Evolutionary conservation across 176 grass and related monocot genomes (phyloP).

Genomic region (Aegilops bicornis): DNA sequence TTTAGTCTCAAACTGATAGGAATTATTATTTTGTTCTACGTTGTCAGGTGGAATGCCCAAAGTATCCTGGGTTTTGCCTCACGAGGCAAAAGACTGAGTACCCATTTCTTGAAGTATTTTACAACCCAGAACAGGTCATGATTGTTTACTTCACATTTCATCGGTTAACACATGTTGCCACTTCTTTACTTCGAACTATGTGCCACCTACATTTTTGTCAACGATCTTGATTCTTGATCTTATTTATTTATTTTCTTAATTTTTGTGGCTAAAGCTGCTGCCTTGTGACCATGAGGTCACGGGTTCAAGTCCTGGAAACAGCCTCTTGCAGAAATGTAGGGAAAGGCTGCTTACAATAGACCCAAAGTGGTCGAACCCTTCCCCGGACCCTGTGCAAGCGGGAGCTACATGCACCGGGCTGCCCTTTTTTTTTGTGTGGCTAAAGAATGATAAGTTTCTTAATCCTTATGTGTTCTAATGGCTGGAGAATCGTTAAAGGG

Average conservation of each 20-base stretch:
- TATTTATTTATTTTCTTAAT: not conserved
- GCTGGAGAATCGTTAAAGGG: not conserved
- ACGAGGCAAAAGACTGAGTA: slow-evolving; percentile 85
- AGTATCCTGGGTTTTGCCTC: slow-evolving; percentile 96
- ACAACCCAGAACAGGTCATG: slow-evolving; percentile 80
- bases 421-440: not conserved
- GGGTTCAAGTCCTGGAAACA: too few relatives aligned
- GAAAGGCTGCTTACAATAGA: too few relatives aligned
- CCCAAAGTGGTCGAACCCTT: too few relatives aligned
- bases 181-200: not conserved
- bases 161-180: not conserved
- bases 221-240: not conserved
- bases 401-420: too few relatives aligned
- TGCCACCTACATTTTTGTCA: not conserved
- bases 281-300: too few relatives aligned
- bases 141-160: slow-evolving; percentile 4
- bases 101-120: slow-evolving; percentile 98
- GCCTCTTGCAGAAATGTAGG: too few relatives aligned
- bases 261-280: not conserved
- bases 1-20: not conserved
- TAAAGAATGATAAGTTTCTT: not conserved
- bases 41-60: slow-evolving; percentile 87
- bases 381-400: too few relatives aligned
- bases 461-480: not conserved
- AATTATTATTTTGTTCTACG: not conserved